Base-by-base conservation (phyloP, 495 filamentous ascomycete genomes). In the Talaromyces ruber region DNA sequence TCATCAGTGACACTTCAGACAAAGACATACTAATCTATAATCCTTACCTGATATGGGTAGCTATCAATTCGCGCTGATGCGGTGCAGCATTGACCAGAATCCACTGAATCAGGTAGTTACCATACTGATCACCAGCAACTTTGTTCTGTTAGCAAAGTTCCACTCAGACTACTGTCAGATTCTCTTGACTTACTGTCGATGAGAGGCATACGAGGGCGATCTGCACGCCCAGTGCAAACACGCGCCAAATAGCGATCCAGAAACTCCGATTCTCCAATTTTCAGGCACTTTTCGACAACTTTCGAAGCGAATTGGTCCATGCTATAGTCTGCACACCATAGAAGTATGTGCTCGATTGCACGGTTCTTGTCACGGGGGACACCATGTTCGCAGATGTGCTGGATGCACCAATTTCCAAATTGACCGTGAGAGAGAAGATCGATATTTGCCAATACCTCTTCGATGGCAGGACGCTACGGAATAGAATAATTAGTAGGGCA, bases 291-390 rank as follows among this genome's bases (percentile, higher is more conserved):
- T 79, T 98, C 94, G 59, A 98, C 92, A 18, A 98, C 94, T 72
- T 98, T 98, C 37, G 94, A 98, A 22, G 95, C 95, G 73, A 96
- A 98, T 73, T 98, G 94, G 69, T 98, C 94, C 88, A 96, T 97
- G 76, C 93, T 97, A 75, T 98, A 98, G 72, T 97, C 92, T 26
- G 91, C 88, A 25, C 92, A 88, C 77, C 91, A 93, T 64, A 86
- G 88, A 65, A 98, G 86, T 64, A 98, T 91, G 72, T 97, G 93
- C 68, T 98, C 95, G 66, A 97, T 87, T 26, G 94, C 94, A 65
- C 91, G 86, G 74, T 86, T 95, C 69, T 92, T 92, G 71, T 98
- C 94, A 61, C 86, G 86, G 28, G 93, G 91, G 63, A 88, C 86
- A 39, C 94, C 95, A 72, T 98, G 95, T 71, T 98, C 94, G 76